Percentiles rank a stretch among this genome's conserved stretches.
Evolutionary conservation across 306 rosid species (phyloP).

Genomic region (Cicer yamashitae): DNA sequence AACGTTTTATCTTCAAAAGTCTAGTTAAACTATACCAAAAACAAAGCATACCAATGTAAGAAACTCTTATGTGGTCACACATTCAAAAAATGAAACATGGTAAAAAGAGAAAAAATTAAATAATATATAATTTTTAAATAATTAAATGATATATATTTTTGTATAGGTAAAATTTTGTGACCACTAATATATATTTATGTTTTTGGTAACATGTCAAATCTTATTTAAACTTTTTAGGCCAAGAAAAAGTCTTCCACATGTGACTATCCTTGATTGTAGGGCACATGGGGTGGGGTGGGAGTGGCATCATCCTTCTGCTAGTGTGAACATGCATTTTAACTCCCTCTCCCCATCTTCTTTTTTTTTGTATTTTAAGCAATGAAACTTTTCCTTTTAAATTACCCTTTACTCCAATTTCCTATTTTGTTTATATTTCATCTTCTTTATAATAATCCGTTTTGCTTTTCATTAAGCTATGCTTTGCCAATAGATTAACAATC

Average conservation of each 20-base stretch:
- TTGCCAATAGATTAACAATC: conserved; percentile 26
- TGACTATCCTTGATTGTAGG: conserved; percentile 50
- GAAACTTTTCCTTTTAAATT: conserved; percentile 13
- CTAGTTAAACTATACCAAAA: conserved; percentile 9
- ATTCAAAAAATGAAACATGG: too few relatives aligned
- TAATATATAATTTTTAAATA: too few relatives aligned
- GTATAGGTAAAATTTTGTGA: too few relatives aligned
- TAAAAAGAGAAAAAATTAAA: too few relatives aligned
- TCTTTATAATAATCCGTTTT: background rate
- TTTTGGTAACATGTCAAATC: background rate
- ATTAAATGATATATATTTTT: too few relatives aligned
- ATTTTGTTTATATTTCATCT: background rate
- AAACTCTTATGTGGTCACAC: background rate
- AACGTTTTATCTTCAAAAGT: conserved; percentile 13
- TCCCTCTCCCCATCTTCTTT: background rate
- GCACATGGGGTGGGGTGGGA: conserved; percentile 45
- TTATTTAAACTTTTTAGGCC: conserved; percentile 42
- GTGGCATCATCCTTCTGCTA: conserved; percentile 27
- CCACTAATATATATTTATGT: too few relatives aligned
- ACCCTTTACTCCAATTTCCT: conserved; percentile 5
- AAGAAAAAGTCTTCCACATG: conserved; percentile 48
- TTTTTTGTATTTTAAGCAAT: conserved; percentile 24
- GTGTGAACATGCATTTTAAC: conserved; percentile 33
- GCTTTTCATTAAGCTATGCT: background rate
- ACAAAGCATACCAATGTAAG: conserved; percentile 38